phyloP scores from a whole-genome alignment of 1,284 basidiomycete species.

The Ceratobasidium sp. region DNA sequence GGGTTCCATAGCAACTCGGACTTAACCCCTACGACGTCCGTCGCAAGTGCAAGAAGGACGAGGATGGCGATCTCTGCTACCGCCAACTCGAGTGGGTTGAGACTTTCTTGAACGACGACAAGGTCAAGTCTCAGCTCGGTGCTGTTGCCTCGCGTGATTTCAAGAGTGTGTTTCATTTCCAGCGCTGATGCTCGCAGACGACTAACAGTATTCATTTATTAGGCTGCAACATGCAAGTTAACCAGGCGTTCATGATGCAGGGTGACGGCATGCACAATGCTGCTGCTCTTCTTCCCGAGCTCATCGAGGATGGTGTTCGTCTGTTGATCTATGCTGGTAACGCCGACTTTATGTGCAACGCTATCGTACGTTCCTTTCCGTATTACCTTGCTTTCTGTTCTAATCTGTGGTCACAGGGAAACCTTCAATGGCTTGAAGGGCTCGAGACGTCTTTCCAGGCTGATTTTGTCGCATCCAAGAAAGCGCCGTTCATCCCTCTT shows the following conservation, averaged over 20 bases:
- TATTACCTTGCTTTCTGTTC: background rate
- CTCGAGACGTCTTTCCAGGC: slow-evolving; percentile 66
- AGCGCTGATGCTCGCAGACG: slow-evolving; percentile 44
- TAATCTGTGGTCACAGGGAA: slow-evolving; percentile 57
- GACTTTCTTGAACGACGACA: slow-evolving; percentile 74
- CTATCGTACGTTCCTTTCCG: slow-evolving; percentile 57
- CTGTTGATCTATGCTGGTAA: slow-evolving; percentile 85
- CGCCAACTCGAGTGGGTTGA: slow-evolving; percentile 78
- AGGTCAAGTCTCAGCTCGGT: slow-evolving; percentile 77
- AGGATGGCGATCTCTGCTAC: slow-evolving; percentile 78
- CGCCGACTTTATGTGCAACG: slow-evolving; percentile 86
- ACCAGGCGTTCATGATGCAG: slow-evolving; percentile 71
- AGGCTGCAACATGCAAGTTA: slow-evolving; percentile 66
- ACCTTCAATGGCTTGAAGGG: slow-evolving; percentile 71
- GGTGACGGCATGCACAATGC: slow-evolving; percentile 84
- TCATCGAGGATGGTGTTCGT: slow-evolving; percentile 77
- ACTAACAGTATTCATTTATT: slow-evolving; percentile 47
- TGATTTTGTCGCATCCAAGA: slow-evolving; percentile 44
- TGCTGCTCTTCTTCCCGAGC: slow-evolving; percentile 72
- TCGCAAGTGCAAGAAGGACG: slow-evolving; percentile 70
- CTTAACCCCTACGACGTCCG: slow-evolving; percentile 80
- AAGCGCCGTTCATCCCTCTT: slow-evolving; percentile 59
- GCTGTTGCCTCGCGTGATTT: slow-evolving; percentile 68
- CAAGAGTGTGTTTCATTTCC: slow-evolving; percentile 56
- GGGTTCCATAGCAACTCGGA: slow-evolving; percentile 48